Base-by-base conservation (phyloP, 108 stramenopile species). In the Nannochloropsis salina region DNA sequence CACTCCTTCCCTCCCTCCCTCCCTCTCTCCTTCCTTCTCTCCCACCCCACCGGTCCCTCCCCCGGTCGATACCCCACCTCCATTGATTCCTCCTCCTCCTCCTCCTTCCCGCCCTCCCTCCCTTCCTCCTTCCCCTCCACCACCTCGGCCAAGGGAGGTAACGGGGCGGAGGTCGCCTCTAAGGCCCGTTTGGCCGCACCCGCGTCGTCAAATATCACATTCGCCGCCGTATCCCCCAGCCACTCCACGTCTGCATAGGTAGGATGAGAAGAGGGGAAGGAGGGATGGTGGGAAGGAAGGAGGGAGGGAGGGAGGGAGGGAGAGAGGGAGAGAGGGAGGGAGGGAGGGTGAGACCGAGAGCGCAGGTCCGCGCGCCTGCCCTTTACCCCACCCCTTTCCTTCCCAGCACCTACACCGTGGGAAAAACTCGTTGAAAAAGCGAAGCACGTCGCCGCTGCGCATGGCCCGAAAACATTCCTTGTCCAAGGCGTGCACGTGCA, bases 361-460 rank as follows among this genome's bases (percentile, higher is more conserved):
- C 15, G 10, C 1, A 10, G 15, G 12, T 15, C 47, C 47, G 47
- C 47, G 12, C 47, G 15, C 61, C 61, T n/a, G 15, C 61, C 61
- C 61, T 74, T 8, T 2, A 15, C n/a, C 61, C 61, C 61, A n/a
- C 8, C 61, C n/a, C 61, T n/a, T n/a, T 74, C 61, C 61, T 2
- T 74, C 61, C 61, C 61, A n/a, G 20, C 4, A 74, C 61, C n/a
- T n/a, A 74, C 61, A 74, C 61, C 61, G 61, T n/a, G 61, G 61
- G 61, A 74, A 74, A n/a, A 74, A 74, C 20, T 74, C 61, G 61
- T 15, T 74, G 61, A 74, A 74, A 8, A n/a, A 74, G 2, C 61
- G 61, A 15, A 74, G 6, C 20, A 74, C 61, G n/a, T 74, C 61
- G 6, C 61, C 61, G n/a, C 61, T 74, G 20, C 61, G 15, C 20